Percentiles rank a stretch among this genome's conserved stretches.
These are phyloP conservation scores for Bremia lactucae DNA, from an alignment of 352 stramenopile genomes.

Conservation along the genomic window DNA sequence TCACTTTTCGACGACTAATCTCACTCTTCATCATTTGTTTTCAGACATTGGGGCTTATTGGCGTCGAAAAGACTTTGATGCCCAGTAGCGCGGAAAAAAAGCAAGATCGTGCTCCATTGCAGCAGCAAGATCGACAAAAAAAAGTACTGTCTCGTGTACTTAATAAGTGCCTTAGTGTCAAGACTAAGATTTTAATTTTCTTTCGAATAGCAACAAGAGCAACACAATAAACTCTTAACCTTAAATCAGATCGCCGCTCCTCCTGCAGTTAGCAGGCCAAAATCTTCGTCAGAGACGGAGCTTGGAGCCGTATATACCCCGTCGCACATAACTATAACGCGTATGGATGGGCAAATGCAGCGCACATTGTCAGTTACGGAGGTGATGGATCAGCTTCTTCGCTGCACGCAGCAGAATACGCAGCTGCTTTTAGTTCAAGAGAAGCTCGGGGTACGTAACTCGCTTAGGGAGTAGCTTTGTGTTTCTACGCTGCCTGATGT, in stretches of 20 bases:
- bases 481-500: conserved; percentile 1
- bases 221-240: conserved; percentile 4
- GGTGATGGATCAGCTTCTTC: conserved; percentile 71
- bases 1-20: neutral
- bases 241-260: conserved; percentile 1
- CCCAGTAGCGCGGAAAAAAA: conserved; percentile 12
- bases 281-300: conserved; percentile 23
- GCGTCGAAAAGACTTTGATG: neutral
- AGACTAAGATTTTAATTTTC: no score
- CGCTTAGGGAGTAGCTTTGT: neutral
- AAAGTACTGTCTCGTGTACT: no score
- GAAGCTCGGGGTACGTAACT: conserved; percentile 46
- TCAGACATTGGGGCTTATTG: no score
- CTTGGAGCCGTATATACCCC: conserved; percentile 54
- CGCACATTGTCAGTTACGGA: conserved; percentile 62
- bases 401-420: conserved; percentile 56
- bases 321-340: conserved; percentile 61
- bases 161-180: no score
- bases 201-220: conserved; percentile 10
- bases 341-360: conserved; percentile 60
- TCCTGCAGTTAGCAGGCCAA: conserved; percentile 1
- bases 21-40: conserved; percentile 3
- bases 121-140: no score
- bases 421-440: conserved; percentile 49
- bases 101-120: neutral